Conservation (phyloP, 257 asterid genomes). For the Ajuga chamaepitys region DNA sequence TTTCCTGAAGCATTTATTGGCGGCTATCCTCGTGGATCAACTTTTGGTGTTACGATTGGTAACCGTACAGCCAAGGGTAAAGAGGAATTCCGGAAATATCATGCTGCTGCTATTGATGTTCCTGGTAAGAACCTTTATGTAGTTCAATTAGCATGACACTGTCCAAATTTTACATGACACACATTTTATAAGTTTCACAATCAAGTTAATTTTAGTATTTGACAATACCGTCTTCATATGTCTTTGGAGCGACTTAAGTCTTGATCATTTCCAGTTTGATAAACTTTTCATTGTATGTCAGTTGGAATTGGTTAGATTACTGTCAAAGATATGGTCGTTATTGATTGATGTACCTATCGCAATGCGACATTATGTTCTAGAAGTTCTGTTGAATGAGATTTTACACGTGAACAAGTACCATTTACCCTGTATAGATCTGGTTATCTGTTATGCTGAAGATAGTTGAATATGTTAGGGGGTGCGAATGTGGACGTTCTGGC, state of each 20-base stretch:
- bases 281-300: background rate
- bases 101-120: slow-evolving; percentile 87
- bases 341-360: background rate
- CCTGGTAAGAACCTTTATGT: slow-evolving; percentile 50
- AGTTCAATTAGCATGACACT: background rate
- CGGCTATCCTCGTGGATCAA: slow-evolving; percentile 96
- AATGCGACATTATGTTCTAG: background rate
- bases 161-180: background rate
- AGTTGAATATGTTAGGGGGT: too few relatives aligned
- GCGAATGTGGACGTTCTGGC: background rate
- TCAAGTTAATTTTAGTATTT: background rate
- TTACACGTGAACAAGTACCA: background rate
- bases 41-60: slow-evolving; percentile 80
- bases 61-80: slow-evolving; percentile 85
- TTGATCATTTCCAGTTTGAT: background rate
- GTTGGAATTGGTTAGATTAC: background rate
- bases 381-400: too few relatives aligned
- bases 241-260: background rate
- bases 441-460: background rate
- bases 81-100: slow-evolving; percentile 86
- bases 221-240: background rate
- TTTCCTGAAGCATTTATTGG: slow-evolving; percentile 98
- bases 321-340: background rate
- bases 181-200: background rate
- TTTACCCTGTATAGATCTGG: background rate